phyloP scores from a whole-genome alignment of 805 yeast species.

The Myxozyma melibiosi region DNA sequence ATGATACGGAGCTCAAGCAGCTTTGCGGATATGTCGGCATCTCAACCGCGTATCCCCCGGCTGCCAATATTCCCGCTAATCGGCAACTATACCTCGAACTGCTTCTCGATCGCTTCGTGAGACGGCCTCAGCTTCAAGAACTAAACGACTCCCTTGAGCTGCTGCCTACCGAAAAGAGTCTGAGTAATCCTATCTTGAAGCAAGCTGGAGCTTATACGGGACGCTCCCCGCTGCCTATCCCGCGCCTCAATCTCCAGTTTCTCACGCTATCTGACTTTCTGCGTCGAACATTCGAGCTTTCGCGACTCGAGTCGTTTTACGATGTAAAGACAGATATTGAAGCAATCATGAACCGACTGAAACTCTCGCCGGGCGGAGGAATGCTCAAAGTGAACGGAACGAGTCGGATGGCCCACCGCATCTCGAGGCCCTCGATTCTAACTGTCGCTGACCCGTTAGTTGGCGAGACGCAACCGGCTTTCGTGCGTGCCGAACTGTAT shows the following conservation, averaged over 20 bases:
- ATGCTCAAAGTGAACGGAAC: slow-evolving; percentile 31
- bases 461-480: slow-evolving; percentile 36
- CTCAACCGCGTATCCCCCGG: slow-evolving; percentile 3
- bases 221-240: slow-evolving; percentile 30
- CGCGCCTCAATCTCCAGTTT: slow-evolving; percentile 38
- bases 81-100: slow-evolving; percentile 28
- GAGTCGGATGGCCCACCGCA: slow-evolving; percentile 35
- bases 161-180: slow-evolving; percentile 26
- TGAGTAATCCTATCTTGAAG: slow-evolving; percentile 12
- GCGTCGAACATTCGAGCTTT: slow-evolving; percentile 34
- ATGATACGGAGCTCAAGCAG: slow-evolving; percentile 30
- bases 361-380: slow-evolving; percentile 15
- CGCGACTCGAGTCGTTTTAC: slow-evolving; percentile 33
- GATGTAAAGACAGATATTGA: slow-evolving; percentile 36
- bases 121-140: slow-evolving; percentile 6
- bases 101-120: slow-evolving; percentile 30
- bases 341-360: slow-evolving; percentile 31
- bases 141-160: neutral
- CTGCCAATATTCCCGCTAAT: neutral
- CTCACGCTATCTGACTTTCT: slow-evolving; percentile 40
- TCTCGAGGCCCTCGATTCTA: slow-evolving; percentile 31
- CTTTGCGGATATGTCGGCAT: slow-evolving; percentile 24
- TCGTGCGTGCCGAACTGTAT: slow-evolving; percentile 37
- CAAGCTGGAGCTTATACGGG: slow-evolving; percentile 16
- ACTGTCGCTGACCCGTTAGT: slow-evolving; percentile 36